Base-by-base conservation (phyloP, 2,329 filamentous ascomycete species). In the Nemania abortiva region DNA sequence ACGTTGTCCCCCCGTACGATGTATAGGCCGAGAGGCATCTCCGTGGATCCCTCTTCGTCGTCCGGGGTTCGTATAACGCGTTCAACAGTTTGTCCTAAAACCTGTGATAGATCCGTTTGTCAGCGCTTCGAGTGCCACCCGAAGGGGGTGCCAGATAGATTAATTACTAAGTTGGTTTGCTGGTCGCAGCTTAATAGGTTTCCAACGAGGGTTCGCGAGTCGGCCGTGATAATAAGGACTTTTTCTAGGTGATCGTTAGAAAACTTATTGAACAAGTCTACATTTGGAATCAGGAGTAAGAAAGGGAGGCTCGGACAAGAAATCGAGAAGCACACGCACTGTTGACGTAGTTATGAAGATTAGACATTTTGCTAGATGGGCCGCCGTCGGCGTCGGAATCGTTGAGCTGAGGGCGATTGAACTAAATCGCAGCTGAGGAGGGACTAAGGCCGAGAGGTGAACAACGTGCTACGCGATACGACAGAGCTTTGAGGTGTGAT, bases 1-100 rank as follows among this genome's bases (percentile, higher is more conserved):
- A 99, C 95, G 77, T 97, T 98, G 80, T 99, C 96, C 61, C 96
- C 96, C 69, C 96, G 89, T 66, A 99, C 92, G 66, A 99, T 87
- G 80, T 98, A 98, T 6, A 98, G 83, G 1, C 96, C 96, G 70
- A 98, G 89, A 4, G 92, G 90, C 20, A 96, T 90, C 78, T 96
- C 90, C 67, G 90, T 89, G 52, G 92, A 97, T 0, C 91, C 88
- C 75, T 97, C 93, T 49, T 89, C 87, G 77, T 97, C 94, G 78
- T 98, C 95, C 52, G 88, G 87, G 1, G 92, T 91, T 72, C 93
- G 92, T 76, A 99, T 97, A 71, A 98, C 92, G 73, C 96, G 92
- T 82, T 99, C 96, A 70, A 94, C 85, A 3, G 95, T 93, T 72
- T 93, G 87, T 73, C 90, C 89, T 13, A 99, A 87, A 29, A 98